phyloP scores from a whole-genome alignment of 441 rosid species.

The Adansonia madagascariensis region DNA sequence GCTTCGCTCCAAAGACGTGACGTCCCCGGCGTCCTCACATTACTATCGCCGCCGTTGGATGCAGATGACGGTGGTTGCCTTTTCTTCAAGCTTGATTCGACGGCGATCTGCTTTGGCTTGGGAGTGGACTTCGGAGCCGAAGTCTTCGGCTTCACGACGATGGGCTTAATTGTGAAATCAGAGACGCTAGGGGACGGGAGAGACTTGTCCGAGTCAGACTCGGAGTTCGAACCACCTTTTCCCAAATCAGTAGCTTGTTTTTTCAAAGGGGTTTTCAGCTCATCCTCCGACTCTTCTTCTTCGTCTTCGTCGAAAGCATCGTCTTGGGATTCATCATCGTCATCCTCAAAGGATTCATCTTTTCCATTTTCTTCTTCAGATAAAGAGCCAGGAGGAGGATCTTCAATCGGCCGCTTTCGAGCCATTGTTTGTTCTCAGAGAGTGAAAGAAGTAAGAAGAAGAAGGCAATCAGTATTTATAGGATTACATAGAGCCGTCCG shows the following conservation, averaged over 20 bases:
- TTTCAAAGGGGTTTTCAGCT: conserved; percentile 8
- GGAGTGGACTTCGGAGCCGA: not conserved
- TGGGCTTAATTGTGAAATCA: conserved; percentile 38
- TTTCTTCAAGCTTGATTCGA: conserved; percentile 17
- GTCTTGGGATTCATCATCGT: not conserved
- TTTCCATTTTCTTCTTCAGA: conserved; percentile 30
- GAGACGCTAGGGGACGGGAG: conserved; percentile 35
- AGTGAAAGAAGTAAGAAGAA: not conserved
- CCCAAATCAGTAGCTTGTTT: not conserved
- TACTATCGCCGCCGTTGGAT: not conserved
- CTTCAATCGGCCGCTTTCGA: conserved; percentile 25
- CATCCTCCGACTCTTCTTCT: not conserved
- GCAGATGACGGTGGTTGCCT: not conserved
- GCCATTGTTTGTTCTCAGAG: conserved; percentile 24
- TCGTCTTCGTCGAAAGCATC: not conserved
- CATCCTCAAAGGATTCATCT: conserved; percentile 11
- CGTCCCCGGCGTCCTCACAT: conserved; percentile 9
- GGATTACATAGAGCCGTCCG: not conserved
- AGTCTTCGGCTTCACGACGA: not conserved
- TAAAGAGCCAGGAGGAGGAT: conserved; percentile 22
- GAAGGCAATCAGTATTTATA: not conserved
- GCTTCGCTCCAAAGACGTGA: conserved; percentile 47
- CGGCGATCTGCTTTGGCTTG: not conserved
- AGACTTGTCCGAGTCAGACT: conserved; percentile 25
- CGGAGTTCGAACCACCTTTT: not conserved